Conservation (phyloP, 2,329 filamentous ascomycete genomes). For the Diaporthe nobilis region DNA sequence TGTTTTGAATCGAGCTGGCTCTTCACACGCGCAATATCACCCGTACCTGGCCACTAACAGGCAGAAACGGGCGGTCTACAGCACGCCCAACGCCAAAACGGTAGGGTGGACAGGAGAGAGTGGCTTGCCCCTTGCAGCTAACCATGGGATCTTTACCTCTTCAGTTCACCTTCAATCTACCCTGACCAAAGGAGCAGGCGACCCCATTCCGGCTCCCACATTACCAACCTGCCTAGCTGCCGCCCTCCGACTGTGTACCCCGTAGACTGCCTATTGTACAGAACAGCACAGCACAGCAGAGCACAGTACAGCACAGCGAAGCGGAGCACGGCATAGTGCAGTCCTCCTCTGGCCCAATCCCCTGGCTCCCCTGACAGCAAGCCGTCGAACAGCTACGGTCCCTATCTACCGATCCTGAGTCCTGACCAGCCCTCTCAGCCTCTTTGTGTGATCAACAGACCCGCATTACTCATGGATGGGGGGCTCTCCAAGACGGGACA, state of each 20-base stretch:
- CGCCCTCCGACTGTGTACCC: background rate
- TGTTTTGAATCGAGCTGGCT: constrained; percentile 3
- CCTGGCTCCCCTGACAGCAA: constrained; percentile 18
- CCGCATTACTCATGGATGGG: constrained; percentile 36
- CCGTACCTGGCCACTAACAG: constrained; percentile 13
- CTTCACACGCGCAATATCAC: background rate
- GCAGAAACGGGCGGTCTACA: background rate
- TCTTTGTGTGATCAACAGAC: constrained; percentile 31
- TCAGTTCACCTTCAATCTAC: constrained; percentile 33
- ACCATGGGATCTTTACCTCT: constrained; percentile 36
- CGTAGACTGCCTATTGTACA: constrained; percentile 8
- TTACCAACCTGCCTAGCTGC: constrained; percentile 17
- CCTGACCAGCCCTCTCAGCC: constrained; percentile 29
- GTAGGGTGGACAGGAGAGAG: constrained; percentile 14
- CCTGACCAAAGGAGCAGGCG: constrained; percentile 25
- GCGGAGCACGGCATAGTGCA: background rate
- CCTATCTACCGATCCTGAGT: background rate
- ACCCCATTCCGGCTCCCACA: constrained; percentile 18
- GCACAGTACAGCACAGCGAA: constrained; percentile 1
- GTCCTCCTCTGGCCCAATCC: background rate
- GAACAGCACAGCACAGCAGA: background rate
- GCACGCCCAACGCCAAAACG: constrained; percentile 18
- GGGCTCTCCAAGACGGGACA: constrained; percentile 33
- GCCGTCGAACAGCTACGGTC: background rate
- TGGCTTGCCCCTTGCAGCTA: constrained; percentile 34